These are phyloP conservation scores for Eucommia ulmoides DNA, from an alignment of 257 asterid genomes.

Conservation along the genomic window DNA sequence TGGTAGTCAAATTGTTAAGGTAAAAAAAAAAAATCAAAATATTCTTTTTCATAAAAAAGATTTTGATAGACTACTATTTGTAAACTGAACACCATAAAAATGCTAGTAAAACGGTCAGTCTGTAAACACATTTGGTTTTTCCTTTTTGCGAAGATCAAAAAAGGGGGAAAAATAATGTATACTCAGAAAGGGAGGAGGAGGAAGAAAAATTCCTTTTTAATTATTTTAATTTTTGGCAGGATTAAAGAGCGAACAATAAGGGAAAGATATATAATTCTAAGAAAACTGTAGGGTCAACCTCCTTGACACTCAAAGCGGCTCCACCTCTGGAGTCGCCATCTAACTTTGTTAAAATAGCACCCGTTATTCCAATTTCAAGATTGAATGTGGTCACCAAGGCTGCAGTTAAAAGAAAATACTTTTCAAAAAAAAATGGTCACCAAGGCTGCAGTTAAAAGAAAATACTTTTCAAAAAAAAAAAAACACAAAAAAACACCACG, in stretches of 20 bases:
- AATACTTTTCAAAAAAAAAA: slow-evolving; percentile 28
- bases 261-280: too few species aligned
- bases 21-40: neutral
- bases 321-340: slow-evolving; percentile 99
- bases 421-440: slow-evolving; percentile 51
- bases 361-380: slow-evolving; percentile 95
- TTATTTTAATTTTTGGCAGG: too few species aligned
- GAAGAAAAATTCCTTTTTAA: too few species aligned
- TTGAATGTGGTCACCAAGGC: slow-evolving; percentile 93
- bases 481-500: slow-evolving; percentile 35
- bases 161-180: too few species aligned
- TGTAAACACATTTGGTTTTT: too few species aligned
- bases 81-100: too few species aligned
- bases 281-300: slow-evolving; percentile 35
- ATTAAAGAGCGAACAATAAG: too few species aligned
- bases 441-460: slow-evolving; percentile 39
- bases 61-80: too few species aligned
- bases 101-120: too few species aligned
- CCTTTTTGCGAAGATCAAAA: too few species aligned
- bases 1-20: slow-evolving; percentile 7
- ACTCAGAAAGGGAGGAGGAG: too few species aligned
- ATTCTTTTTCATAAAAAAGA: neutral
- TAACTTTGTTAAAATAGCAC: slow-evolving; percentile 90
- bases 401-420: slow-evolving; percentile 19
- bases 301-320: slow-evolving; percentile 95